Evolutionary conservation across 169 alveolate species (phyloP).

Genomic region (Cryptosporidium xiaoi): DNA sequence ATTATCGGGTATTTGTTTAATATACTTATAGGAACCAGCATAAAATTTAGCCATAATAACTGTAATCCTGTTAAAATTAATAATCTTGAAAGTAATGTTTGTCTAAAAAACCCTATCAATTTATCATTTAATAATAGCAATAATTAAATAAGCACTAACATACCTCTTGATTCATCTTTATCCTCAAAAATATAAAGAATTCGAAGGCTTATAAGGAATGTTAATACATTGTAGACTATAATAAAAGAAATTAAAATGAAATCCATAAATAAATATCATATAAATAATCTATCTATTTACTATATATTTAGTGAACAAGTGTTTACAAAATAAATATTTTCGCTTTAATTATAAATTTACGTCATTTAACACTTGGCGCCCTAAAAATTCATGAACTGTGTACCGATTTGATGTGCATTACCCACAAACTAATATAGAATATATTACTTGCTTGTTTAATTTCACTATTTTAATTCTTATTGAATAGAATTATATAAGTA

Average conservation of each 20-base stretch:
- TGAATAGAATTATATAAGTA: no score
- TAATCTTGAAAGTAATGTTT: conserved; percentile 31
- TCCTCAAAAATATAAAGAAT: conserved; percentile 55
- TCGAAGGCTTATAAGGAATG: conserved; percentile 35
- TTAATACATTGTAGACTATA: conserved; percentile 34
- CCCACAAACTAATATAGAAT: no score
- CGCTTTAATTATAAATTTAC: neutral
- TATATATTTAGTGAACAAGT: neutral
- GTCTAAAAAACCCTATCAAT: conserved; percentile 15
- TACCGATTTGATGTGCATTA: conserved; percentile 45
- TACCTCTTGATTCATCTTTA: conserved; percentile 69
- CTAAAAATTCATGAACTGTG: conserved; percentile 39
- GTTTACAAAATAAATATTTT: neutral
- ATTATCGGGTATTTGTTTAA: conserved; percentile 55
- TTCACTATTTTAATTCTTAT: no score
- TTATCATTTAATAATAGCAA: neutral
- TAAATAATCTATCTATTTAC: neutral
- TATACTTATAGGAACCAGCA: conserved; percentile 53
- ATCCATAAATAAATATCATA: conserved; percentile 36
- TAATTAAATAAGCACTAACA: neutral
- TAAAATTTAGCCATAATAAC: conserved; percentile 50
- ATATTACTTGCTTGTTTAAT: no score
- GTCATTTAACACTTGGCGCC: conserved; percentile 44
- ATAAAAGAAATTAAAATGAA: conserved; percentile 54
- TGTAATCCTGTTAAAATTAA: conserved; percentile 32